A percentile compares a stretch with the other conserved stretches of the same genome.
Conservation (phyloP, 768 basidiomycete genomes). For the Omphalotus guepiniiformis region DNA sequence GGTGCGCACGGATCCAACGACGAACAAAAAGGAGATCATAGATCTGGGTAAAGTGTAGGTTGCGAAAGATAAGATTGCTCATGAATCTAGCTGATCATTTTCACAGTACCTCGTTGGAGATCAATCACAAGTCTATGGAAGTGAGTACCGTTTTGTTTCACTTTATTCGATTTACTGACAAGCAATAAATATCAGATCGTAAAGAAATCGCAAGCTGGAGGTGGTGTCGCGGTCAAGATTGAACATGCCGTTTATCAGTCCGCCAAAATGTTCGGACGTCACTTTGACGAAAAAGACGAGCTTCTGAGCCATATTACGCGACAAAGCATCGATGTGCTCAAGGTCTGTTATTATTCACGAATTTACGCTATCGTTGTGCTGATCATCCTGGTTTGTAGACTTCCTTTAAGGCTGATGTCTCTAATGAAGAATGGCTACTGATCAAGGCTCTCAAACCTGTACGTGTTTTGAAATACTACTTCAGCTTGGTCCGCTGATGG, state of each 20-base stretch:
- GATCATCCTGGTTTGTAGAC: constrained; percentile 45
- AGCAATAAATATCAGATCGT: constrained; percentile 52
- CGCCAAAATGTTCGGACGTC: constrained; percentile 92
- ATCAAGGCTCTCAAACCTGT: constrained; percentile 86
- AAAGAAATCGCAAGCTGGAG: constrained; percentile 93
- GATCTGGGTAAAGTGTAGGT: constrained; percentile 92
- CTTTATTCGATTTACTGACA: constrained; percentile 1
- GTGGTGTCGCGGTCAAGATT: constrained; percentile 96
- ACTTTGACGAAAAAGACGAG: constrained; percentile 96
- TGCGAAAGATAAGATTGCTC: neutral
- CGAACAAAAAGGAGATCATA: constrained; percentile 87
- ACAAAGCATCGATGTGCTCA: constrained; percentile 92
- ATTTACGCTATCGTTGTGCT: constrained; percentile 5
- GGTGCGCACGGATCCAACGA: constrained; percentile 83
- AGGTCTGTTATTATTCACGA: constrained; percentile 43
- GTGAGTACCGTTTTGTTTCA: constrained; percentile 33
- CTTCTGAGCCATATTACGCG: constrained; percentile 86
- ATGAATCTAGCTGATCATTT: constrained; percentile 9
- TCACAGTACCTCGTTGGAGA: constrained; percentile 87
- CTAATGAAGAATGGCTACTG: constrained; percentile 89
- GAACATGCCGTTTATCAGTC: constrained; percentile 96
- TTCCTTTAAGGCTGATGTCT: constrained; percentile 85
- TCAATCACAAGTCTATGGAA: constrained; percentile 89
- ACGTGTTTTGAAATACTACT: constrained; percentile 20
- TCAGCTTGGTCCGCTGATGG: neutral